A percentile compares a stretch with the other conserved stretches of the same genome.
Conservation (phyloP, 495 filamentous ascomycete genomes). For the Letharia columbiana region DNA sequence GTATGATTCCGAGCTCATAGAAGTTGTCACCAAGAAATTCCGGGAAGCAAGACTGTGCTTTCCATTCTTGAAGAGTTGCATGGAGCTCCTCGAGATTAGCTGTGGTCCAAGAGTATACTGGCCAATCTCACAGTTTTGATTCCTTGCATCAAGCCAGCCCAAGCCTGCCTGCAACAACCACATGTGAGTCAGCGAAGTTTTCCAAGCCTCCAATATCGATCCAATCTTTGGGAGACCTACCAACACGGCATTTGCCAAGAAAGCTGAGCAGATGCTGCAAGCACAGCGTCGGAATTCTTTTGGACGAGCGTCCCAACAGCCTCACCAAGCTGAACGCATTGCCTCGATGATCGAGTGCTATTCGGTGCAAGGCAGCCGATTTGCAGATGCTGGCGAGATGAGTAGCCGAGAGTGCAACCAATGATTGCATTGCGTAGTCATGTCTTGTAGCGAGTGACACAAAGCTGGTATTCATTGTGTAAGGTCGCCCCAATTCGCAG, state of each 20-base stretch:
- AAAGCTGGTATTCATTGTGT: not conserved
- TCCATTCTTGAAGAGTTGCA: not conserved
- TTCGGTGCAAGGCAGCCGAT: not conserved
- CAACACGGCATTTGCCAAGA: not conserved
- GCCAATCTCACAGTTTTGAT: not conserved
- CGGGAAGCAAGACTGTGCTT: not conserved
- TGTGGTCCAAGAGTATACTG: not conserved
- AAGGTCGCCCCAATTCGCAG: not conserved
- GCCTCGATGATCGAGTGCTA: slow-evolving; percentile 1
- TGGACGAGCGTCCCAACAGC: not conserved
- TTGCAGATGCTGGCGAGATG: slow-evolving; percentile 1
- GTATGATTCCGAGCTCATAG: not conserved
- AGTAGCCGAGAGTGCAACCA: not conserved
- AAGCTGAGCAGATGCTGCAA: not conserved
- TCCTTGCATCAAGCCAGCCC: not conserved
- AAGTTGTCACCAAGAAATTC: not conserved
- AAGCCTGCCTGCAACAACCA: not conserved
- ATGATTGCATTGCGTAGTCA: not conserved
- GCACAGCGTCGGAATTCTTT: not conserved
- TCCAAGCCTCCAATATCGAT: not conserved
- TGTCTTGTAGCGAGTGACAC: not conserved
- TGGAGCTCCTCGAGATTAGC: not conserved
- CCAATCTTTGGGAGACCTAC: not conserved
- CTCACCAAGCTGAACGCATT: not conserved
- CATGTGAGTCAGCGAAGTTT: not conserved